Evolutionary conservation across 1,139 yeast species (phyloP).

Genomic region (Debaryomycetaceae sp.): DNA sequence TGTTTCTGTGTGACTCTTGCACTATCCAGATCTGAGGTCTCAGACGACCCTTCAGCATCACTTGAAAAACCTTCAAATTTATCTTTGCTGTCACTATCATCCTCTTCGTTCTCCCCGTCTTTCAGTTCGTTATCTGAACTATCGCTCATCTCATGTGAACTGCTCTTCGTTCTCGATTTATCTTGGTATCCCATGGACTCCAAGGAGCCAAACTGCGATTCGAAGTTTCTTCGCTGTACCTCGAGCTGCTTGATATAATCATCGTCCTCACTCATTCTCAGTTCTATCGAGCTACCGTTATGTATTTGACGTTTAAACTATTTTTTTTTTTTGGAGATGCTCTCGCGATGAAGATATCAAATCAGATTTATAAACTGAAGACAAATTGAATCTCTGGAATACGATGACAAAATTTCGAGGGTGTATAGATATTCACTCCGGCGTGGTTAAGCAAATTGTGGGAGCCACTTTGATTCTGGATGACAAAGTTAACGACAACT

Average conservation of each 20-base stretch:
- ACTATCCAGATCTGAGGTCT: constrained; percentile 25
- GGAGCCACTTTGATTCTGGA: constrained; percentile 79
- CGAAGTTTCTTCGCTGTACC: constrained; percentile 58
- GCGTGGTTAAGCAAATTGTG: constrained; percentile 93
- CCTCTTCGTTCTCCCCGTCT: not conserved
- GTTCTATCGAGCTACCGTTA: not conserved
- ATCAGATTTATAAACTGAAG: not conserved
- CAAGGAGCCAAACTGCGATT: constrained; percentile 64
- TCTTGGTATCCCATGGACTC: constrained; percentile 61
- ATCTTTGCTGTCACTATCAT: constrained; percentile 10
- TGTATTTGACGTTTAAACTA: no score
- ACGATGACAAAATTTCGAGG: constrained; percentile 87
- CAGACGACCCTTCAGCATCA: constrained; percentile 9
- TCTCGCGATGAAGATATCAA: not conserved
- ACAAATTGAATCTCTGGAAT: not conserved
- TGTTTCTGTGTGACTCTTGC: constrained; percentile 1
- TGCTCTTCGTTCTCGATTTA: constrained; percentile 31
- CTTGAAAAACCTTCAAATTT: constrained; percentile 17
- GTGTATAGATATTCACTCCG: constrained; percentile 91
- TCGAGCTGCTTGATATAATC: constrained; percentile 49
- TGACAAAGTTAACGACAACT: constrained; percentile 25
- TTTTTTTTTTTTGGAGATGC: not conserved
- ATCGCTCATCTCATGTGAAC: constrained; percentile 6
- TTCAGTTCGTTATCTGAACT: not conserved
- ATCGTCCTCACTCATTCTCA: constrained; percentile 30